Conservation (phyloP, 2,329 filamentous ascomycete species). For the Colletotrichum chrysophilum region DNA sequence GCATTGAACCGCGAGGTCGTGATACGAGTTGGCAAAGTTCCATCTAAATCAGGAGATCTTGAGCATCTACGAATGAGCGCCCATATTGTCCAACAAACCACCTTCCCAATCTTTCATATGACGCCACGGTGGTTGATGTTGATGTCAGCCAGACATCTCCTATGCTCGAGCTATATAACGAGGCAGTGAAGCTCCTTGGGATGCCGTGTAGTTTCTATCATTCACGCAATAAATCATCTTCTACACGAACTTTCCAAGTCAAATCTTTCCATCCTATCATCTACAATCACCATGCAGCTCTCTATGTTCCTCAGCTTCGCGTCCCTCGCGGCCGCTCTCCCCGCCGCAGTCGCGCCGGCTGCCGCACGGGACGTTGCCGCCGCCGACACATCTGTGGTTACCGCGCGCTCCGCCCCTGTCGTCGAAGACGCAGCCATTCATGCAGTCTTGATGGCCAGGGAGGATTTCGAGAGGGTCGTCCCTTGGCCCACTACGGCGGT, state of each 20-base stretch:
- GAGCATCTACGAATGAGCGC: background rate
- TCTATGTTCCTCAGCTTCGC: background rate
- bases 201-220: background rate
- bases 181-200: background rate
- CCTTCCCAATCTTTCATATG: background rate
- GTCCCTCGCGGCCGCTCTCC: background rate
- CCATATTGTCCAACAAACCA: background rate
- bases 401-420: background rate
- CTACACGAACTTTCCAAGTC: background rate
- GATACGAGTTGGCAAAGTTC: background rate
- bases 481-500: background rate
- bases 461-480: background rate
- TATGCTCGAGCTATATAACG: background rate
- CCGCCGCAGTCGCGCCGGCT: background rate
- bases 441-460: background rate
- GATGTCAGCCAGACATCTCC: background rate
- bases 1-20: background rate
- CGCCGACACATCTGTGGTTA: background rate
- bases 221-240: background rate
- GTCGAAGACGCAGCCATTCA: background rate
- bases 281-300: background rate
- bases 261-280: background rate
- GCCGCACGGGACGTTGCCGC: background rate
- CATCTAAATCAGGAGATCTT: background rate
- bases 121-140: background rate